Evolutionary conservation across 495 filamentous ascomycete species (phyloP), one percentile per base, ranked within the genome.

Genomic region (Penicillium cinerascens): DNA sequence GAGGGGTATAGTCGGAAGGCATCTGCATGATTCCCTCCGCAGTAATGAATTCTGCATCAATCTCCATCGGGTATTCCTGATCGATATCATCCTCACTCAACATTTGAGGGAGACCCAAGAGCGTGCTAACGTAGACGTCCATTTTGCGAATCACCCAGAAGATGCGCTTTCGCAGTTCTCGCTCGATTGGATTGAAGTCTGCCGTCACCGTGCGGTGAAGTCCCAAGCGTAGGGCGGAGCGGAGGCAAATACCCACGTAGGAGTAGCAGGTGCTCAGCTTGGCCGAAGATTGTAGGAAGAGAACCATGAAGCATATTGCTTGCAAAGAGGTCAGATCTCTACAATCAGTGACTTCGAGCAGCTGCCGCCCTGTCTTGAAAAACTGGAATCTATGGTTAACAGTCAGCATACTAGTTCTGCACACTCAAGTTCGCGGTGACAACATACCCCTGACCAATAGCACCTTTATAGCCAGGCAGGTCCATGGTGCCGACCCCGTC

Each of bases 1-100:
- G 72, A 0, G 92, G 88, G 2, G 88, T 82, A 6, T 77, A 76
- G 26, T 87, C 89, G n/a, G 85, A 70, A 1, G 90, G 88, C 71
- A 89, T 90, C 1, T 81, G 80, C 25, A 79, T 62, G 52, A 98
- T 91, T 25, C 77, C 81, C 22, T 88, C 80, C 46, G 80, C 75
- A 11, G 90, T 96, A 52, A 97, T 95, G 66, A 82, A 95, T 47
- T 96, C 87, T 60, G 95, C 91, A 57, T 97, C 90, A n/a, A 96
- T 78, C 51, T 91, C 86, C 45, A 83, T 69, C 7, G 92, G 92
- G 38, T 87, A 81, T 50, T 89, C 87, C 65, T 97, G 92, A 63
- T 97, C 92, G 56, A 97, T 86, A 61, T 97, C 92, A 43, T 96
- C 89, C 44, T 89, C 84, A 56, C 82, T 87, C 36, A 97, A 77